Evolutionary conservation across 1,284 basidiomycete species (phyloP), one percentile per base, ranked within the genome.

Genomic region (Trametes sp.): DNA sequence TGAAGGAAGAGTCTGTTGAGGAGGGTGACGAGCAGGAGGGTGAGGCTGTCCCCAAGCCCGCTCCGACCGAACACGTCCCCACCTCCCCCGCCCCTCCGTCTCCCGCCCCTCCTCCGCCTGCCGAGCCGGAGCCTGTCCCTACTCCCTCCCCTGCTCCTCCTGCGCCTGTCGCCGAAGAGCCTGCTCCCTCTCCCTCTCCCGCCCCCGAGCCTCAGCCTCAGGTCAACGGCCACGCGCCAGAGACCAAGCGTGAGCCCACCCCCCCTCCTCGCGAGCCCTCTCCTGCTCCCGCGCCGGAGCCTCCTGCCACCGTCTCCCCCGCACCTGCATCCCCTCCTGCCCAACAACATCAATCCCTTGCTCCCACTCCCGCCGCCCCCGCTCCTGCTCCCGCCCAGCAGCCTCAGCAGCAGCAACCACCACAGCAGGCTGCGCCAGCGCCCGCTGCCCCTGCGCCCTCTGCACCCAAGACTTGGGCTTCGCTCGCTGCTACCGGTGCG

Each of bases 1-100:
- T 99, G 69, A 98, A 98, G 83, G 96, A 98, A 80, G 96, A 98
- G 73, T 83, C 88, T 41, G 92, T 94, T 65, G 93, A 93, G 68
- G 66, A 63, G 56, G 83, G 84, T 45, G 94, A 93, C 59, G 92
- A 93, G 57, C 80, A 80, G 61, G 83, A 78, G 61, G 69, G 76
- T 11, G 78, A 79, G 35, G 64, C 57, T 38, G 67, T 70, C n/a
- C 66, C 71, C 29, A 69, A 68, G 38, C 65, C 68, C 23, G 71
- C 72, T 23, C 63, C 68, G n/a, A 57, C 54, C 28, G 69, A 70
- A 41, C 60, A 54, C 35, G 49, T 55, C 29, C 52, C 66, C 69
- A 58, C 57, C 66, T 52, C 71, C 58, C 62, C 61, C 45, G 59
- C 57, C 26, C 63, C 77, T 16, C 70, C 78, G 4, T 70, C 78